phyloP scores from a whole-genome alignment of 2,329 filamentous ascomycete genomes.

The Hypoxylon sp. region DNA sequence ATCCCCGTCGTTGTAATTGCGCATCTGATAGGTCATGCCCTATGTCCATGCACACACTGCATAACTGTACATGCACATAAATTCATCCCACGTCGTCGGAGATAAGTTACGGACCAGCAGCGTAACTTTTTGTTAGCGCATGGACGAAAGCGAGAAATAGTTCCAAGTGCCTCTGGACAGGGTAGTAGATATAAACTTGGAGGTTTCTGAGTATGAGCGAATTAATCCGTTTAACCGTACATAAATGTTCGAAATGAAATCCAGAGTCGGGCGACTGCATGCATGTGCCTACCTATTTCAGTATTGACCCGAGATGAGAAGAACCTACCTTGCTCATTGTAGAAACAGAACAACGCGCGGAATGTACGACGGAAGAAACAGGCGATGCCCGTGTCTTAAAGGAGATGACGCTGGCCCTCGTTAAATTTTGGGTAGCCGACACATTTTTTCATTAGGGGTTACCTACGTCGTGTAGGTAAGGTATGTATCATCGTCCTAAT shows the following conservation, averaged over 20 bases:
- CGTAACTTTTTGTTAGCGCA: not conserved
- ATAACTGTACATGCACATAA: too few relatives aligned
- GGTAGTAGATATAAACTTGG: not conserved
- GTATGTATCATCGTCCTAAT: not conserved
- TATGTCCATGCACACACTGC: constrained; percentile 24
- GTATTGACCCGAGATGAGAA: constrained; percentile 30
- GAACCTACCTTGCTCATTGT: constrained; percentile 1
- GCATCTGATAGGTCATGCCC: constrained; percentile 31
- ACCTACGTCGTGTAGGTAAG: not conserved
- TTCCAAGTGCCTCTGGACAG: not conserved
- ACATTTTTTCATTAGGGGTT: not conserved
- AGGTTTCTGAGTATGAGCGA: constrained; percentile 13
- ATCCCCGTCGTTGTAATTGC: constrained; percentile 15
- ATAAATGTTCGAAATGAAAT: constrained; percentile 10
- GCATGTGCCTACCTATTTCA: constrained; percentile 30
- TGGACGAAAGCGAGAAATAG: not conserved
- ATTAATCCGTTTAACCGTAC: constrained; percentile 36
- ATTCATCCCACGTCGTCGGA: not conserved
- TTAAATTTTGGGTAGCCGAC: not conserved
- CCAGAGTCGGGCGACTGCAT: constrained; percentile 21
- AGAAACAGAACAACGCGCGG: constrained; percentile 11
- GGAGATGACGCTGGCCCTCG: constrained; percentile 21
- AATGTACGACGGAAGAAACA: constrained; percentile 18
- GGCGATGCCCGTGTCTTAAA: constrained; percentile 22
- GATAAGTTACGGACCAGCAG: not conserved